Base-by-base conservation (phyloP, 2,329 filamentous ascomycete genomes). In the Chaetomium sp. region DNA sequence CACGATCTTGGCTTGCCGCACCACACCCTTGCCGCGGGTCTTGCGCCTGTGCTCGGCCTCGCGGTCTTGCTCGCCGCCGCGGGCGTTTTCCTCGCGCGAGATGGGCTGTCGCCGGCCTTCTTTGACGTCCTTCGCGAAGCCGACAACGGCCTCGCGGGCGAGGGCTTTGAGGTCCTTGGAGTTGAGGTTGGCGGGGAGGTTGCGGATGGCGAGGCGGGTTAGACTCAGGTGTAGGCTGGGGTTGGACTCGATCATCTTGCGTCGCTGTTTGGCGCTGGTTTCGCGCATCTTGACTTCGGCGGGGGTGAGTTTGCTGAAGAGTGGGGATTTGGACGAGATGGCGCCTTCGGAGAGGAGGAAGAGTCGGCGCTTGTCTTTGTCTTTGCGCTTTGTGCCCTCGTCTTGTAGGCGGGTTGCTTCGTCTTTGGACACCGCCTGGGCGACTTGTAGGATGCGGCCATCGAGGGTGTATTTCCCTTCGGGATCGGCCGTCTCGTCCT, bases 1-100 rank as follows among this genome's bases (percentile, higher is more conserved):
- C 40, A 97, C 88, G 53, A 99, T 82, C 77, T 96, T 99, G 54
- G 92, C 88, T 73, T 99, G 94, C 65, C 84, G 87, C 44, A 99
- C 90, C 49, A 99, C 90, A 56, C 81, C 81, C 68, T 92, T 94
- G 53, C 89, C 88, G 70, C 92, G 90, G 62, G 81, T 75, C 69
- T 88, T 95, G 54, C 94, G 84, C 60, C 85, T 78, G 49, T 81
- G 82, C 67, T 99, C 94, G 3, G 89, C 88, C 58, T 89, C 85
- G 64, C 82, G 85, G 76, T 91, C 91, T 49, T 88, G 85, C 36
- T 88, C 85, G 9, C 88, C 87, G 50, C 89, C 91, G 42, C 94
- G 85, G 12, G 82, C 76, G 52, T 89, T 79, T 70, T 99, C 95
- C 66, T 99, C 94, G 67, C 88, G 91, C n/a, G 89, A 94, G 3